Percentiles rank a stretch among this genome's conserved stretches.
Evolutionary conservation across 371 early-diverging fungal genomes (phyloP).

Genomic region (Mortierella sp.): DNA sequence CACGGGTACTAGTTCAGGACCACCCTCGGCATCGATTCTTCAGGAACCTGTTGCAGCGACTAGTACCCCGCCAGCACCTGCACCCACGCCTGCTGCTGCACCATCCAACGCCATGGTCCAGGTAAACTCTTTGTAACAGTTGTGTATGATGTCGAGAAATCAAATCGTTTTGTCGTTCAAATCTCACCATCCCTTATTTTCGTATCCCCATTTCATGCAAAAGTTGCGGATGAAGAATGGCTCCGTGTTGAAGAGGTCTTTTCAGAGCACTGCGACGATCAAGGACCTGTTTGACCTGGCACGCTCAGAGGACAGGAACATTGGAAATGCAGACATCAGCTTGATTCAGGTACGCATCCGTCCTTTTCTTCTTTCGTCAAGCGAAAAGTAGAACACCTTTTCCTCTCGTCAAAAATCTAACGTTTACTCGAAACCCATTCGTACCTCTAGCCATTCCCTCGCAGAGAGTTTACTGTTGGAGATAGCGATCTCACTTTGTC

Average conservation of each 20-base stretch:
- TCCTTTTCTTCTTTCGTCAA: not conserved
- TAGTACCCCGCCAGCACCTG: not conserved
- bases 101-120: constrained; percentile 25
- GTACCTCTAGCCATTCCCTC: constrained; percentile 42
- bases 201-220: not conserved
- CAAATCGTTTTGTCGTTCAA: not conserved
- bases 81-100: not conserved
- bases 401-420: not conserved
- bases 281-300: constrained; percentile 41
- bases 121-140: constrained; percentile 8
- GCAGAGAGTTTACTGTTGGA: constrained; percentile 33
- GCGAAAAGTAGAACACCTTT: not conserved
- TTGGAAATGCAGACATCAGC: constrained; percentile 47
- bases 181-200: not conserved
- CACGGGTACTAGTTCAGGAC: not conserved
- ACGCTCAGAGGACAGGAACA: constrained; percentile 37
- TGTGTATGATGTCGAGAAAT: not conserved
- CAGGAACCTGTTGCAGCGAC: not conserved
- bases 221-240: constrained; percentile 53
- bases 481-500: constrained; percentile 33
- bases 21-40: not conserved
- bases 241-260: constrained; percentile 29
- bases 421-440: no score
- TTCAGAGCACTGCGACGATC: constrained; percentile 25
- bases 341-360: constrained; percentile 41